Percentiles rank a stretch among this genome's conserved stretches.
Evolutionary conservation across 1,284 basidiomycete genomes (phyloP).

Genomic region (Pseudozyma sp.): DNA sequence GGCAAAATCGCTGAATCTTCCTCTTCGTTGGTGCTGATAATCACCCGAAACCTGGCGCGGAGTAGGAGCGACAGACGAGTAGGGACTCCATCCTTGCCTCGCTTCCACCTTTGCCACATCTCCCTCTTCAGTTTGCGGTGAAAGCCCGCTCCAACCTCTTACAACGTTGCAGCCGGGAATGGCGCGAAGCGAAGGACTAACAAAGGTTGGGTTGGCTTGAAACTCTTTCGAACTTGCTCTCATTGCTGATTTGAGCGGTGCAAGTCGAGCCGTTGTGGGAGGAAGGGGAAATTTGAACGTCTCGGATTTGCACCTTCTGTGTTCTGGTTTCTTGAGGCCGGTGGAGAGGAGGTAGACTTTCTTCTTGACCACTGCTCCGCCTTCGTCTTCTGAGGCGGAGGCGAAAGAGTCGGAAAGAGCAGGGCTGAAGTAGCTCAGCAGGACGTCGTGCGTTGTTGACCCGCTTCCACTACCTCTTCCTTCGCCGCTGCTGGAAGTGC

Average conservation of each 20-base stretch:
- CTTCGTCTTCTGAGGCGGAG: background rate
- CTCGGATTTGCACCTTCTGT: slow-evolving; percentile 22
- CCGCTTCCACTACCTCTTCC: too few species aligned
- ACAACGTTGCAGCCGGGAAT: background rate
- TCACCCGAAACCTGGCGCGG: slow-evolving; percentile 20
- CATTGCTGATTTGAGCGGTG: slow-evolving; percentile 26
- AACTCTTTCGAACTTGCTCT: background rate
- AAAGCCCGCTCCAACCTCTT: background rate
- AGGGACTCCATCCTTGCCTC: slow-evolving; percentile 35
- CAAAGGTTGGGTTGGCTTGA: too few species aligned
- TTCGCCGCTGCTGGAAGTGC: background rate
- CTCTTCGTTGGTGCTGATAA: background rate
- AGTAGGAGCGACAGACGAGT: slow-evolving; percentile 31
- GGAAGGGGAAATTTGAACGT: slow-evolving; percentile 40
- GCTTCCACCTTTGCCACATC: background rate
- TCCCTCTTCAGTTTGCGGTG: slow-evolving; percentile 12
- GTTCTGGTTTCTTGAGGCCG: slow-evolving; percentile 16
- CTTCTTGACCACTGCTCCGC: background rate
- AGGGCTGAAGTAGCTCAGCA: slow-evolving; percentile 32
- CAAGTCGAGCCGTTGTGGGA: slow-evolving; percentile 7
- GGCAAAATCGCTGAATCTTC: background rate
- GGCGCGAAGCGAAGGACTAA: slow-evolving; percentile 2
- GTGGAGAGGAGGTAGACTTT: slow-evolving; percentile 33
- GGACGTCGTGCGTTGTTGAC: slow-evolving; percentile 30
- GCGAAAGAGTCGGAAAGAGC: background rate